Evolutionary conservation across 148 eudicot genomes (phyloP).

Genomic region (Oxyria digyna): DNA sequence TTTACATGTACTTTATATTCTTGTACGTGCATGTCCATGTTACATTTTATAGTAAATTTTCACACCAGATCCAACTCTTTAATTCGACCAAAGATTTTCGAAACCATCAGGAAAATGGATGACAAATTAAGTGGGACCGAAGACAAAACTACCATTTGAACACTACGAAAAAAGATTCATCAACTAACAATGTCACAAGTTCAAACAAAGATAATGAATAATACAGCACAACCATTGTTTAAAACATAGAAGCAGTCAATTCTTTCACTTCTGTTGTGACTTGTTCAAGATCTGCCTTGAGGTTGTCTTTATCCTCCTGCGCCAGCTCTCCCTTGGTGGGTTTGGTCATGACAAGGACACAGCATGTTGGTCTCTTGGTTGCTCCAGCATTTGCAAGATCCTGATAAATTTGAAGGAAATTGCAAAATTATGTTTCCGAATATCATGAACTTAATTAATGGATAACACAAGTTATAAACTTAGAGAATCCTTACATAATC

Average conservation of each 20-base stretch:
- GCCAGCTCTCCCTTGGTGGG: slow-evolving; percentile 76
- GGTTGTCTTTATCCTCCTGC: slow-evolving; percentile 53
- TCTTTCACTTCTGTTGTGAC: slow-evolving; percentile 56
- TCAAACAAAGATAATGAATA: neutral
- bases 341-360: slow-evolving; percentile 75
- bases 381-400: slow-evolving; percentile 95
- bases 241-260: slow-evolving; percentile 47
- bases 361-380: slow-evolving; percentile 96
- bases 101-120: neutral
- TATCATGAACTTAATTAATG: too few species aligned
- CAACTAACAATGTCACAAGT: neutral
- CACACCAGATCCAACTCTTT: too few species aligned
- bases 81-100: too few species aligned
- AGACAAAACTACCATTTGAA: neutral
- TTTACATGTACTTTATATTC: too few species aligned
- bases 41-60: too few species aligned
- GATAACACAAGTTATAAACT: too few species aligned
- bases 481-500: too few species aligned
- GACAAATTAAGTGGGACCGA: neutral
- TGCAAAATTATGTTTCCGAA: neutral
- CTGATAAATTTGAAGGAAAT: slow-evolving; percentile 14
- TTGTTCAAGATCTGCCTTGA: slow-evolving; percentile 57
- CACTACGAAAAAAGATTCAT: neutral
- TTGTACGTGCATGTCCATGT: too few species aligned
- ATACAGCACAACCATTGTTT: slow-evolving; percentile 7